Conservation (phyloP, 2,329 filamentous ascomycete genomes). For the Fusarium sulawesiense region DNA sequence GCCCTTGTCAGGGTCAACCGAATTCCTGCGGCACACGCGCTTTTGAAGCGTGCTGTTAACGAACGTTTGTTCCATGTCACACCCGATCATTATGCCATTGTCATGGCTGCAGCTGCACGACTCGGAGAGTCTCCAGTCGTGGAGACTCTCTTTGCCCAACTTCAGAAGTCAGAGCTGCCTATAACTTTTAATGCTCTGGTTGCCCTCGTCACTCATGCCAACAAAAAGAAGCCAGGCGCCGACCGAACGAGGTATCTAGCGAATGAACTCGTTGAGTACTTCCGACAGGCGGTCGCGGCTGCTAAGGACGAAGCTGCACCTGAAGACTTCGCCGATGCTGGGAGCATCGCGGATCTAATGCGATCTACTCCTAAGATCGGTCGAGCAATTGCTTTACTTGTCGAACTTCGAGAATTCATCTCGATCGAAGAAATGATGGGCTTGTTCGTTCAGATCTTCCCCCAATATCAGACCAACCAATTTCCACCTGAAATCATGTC, state of each 20-base stretch:
- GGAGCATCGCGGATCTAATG: slow-evolving; percentile 40
- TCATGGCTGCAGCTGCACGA: slow-evolving; percentile 64
- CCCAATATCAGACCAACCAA: slow-evolving; percentile 47
- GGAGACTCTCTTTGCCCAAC: slow-evolving; percentile 55
- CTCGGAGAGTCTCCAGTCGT: slow-evolving; percentile 58
- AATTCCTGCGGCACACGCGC: slow-evolving; percentile 60
- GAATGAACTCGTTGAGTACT: slow-evolving; percentile 47
- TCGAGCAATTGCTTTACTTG: slow-evolving; percentile 51
- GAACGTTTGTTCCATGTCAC: slow-evolving; percentile 60
- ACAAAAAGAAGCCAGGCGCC: slow-evolving; percentile 39
- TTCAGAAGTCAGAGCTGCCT: slow-evolving; percentile 56
- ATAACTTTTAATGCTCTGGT: slow-evolving; percentile 58
- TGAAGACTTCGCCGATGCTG: slow-evolving; percentile 5
- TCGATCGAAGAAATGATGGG: slow-evolving; percentile 68
- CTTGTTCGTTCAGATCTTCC: slow-evolving; percentile 60
- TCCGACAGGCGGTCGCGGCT: slow-evolving; percentile 41
- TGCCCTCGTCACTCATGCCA: slow-evolving; percentile 54
- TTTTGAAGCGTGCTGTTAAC: slow-evolving; percentile 58
- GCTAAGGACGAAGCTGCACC: slow-evolving; percentile 5
- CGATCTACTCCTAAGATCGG: slow-evolving; percentile 48
- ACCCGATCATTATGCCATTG: slow-evolving; percentile 62
- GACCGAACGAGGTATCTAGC: slow-evolving; percentile 42
- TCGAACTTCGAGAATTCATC: slow-evolving; percentile 57
- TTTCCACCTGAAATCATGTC: slow-evolving; percentile 68
- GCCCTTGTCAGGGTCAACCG: slow-evolving; percentile 63